Evolutionary conservation across 2,329 filamentous ascomycete species (phyloP).

Genomic region (Neonectria magnoliae): DNA sequence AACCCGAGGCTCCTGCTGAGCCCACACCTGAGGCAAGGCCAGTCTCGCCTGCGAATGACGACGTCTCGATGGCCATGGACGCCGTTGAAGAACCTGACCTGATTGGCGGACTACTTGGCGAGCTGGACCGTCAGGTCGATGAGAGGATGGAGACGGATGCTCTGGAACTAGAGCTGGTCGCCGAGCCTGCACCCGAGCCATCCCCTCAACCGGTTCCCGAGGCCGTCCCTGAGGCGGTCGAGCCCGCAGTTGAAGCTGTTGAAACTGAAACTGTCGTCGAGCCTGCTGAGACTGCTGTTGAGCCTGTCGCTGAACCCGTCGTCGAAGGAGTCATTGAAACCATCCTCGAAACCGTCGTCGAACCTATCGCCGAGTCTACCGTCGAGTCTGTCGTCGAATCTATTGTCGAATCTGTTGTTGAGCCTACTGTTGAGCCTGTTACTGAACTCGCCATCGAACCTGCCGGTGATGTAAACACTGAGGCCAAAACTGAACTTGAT

Average conservation of each 20-base stretch:
- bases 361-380: neutral
- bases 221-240: constrained; percentile 14
- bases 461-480: neutral
- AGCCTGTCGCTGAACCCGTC: neutral
- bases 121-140: constrained; percentile 53
- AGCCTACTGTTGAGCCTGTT: neutral
- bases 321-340: neutral
- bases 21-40: constrained; percentile 24
- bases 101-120: constrained; percentile 57
- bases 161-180: constrained; percentile 12
- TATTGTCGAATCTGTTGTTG: neutral
- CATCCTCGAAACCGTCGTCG: too few relatives aligned
- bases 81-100: constrained; percentile 54
- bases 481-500: neutral
- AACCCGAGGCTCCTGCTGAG: constrained; percentile 3
- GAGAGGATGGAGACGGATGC: constrained; percentile 13
- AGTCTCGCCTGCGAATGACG: constrained; percentile 35
- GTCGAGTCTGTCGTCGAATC: neutral
- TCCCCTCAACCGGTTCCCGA: constrained; percentile 1
- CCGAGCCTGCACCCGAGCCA: constrained; percentile 18
- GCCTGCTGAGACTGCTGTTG: neutral
- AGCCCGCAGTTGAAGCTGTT: constrained; percentile 24
- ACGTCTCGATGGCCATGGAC: constrained; percentile 16
- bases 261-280: neutral
- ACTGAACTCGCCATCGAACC: neutral